phyloP scores from a whole-genome alignment of 768 basidiomycete species.

The Mycena alexandri region DNA sequence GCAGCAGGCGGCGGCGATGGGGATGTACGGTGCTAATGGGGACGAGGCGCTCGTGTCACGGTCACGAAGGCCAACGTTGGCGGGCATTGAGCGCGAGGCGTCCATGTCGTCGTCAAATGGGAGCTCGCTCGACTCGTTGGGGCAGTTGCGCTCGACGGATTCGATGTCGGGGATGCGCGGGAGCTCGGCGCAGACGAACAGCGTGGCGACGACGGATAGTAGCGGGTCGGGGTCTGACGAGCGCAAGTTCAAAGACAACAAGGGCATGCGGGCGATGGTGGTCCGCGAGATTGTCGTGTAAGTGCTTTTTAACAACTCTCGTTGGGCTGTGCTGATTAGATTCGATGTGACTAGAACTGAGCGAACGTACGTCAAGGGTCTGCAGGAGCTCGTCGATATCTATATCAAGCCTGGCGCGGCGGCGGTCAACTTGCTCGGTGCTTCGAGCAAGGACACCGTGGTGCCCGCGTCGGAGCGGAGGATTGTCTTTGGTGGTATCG shows the following conservation, averaged over 20 bases:
- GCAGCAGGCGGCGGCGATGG: slow-evolving; percentile 69
- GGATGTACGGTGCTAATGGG: slow-evolving; percentile 67
- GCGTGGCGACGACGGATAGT: slow-evolving; percentile 83
- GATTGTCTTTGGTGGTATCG: slow-evolving; percentile 92
- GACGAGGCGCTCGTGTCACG: slow-evolving; percentile 61
- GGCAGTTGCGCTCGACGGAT: slow-evolving; percentile 75
- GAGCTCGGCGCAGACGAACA: slow-evolving; percentile 72
- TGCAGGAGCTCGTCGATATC: slow-evolving; percentile 94
- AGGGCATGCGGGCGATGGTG: slow-evolving; percentile 83
- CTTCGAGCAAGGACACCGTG: slow-evolving; percentile 84
- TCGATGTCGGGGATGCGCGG: slow-evolving; percentile 72
- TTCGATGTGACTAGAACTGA: slow-evolving; percentile 77
- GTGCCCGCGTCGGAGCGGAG: slow-evolving; percentile 89
- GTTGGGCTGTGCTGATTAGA: slow-evolving; percentile 38
- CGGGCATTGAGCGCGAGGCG: slow-evolving; percentile 69
- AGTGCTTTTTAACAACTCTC: slow-evolving; percentile 46
- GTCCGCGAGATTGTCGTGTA: slow-evolving; percentile 93
- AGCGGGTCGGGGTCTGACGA: slow-evolving; percentile 76
- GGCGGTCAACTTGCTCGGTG: slow-evolving; percentile 76
- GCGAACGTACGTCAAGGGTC: slow-evolving; percentile 92
- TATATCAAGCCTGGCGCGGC: slow-evolving; percentile 90
- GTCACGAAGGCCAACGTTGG: slow-evolving; percentile 75
- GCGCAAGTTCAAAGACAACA: slow-evolving; percentile 93
- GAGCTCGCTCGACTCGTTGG: slow-evolving; percentile 57
- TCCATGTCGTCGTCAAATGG: slow-evolving; percentile 66